Base-by-base conservation (phyloP, 345 rosid genomes). In the Linum lewisii region DNA sequence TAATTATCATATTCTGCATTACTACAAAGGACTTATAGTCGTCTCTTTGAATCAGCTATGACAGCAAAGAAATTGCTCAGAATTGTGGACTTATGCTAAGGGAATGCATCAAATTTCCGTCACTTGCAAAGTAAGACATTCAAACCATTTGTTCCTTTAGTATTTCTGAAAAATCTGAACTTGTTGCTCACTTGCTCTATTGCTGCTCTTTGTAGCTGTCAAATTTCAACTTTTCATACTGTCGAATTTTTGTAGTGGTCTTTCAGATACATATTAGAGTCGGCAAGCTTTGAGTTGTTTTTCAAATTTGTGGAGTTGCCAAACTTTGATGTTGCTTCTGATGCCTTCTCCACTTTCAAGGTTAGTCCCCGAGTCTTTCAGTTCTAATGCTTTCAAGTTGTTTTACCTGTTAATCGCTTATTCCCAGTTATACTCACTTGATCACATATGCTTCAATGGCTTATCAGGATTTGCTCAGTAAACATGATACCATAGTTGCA, bases 331-430 rank as follows among this genome's bases (percentile, higher is more conserved):
- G 91, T 88, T 73, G 84, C 97, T 67, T 88, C 97, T 73, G 98
- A 92, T 86, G 93, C 98, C 59, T 88, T 92, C 77, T 84, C 91
- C 63, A 92, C 96, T 68, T 92, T 92, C 75, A 92, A 92, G 95
- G 96, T 88, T 73, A 78, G 79, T 38, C 58, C 58, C 11, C 25
- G 42, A 60, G 59, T 63, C 59, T 52, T 61, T 60, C 21, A 63
- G 37, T 60, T 66, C 56, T 50, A n/a, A n/a, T n/a, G n/a, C n/a
- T 32, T 42, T 63, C 53, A 34, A 42, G 58, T 9, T 23, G 10
- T 20, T 47, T 67, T 59, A 26, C 23, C 57, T 61, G 24, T 63
- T 64, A 51, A 22, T 61, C 2, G 62, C 69, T 54, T 36, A 1
- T 57, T 54, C 62, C 45, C 21, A 22, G 51, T 29, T 45, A 25